phyloP scores from a whole-genome alignment of 176 grass and related monocot genomes.

The Guadua angustifolia region DNA sequence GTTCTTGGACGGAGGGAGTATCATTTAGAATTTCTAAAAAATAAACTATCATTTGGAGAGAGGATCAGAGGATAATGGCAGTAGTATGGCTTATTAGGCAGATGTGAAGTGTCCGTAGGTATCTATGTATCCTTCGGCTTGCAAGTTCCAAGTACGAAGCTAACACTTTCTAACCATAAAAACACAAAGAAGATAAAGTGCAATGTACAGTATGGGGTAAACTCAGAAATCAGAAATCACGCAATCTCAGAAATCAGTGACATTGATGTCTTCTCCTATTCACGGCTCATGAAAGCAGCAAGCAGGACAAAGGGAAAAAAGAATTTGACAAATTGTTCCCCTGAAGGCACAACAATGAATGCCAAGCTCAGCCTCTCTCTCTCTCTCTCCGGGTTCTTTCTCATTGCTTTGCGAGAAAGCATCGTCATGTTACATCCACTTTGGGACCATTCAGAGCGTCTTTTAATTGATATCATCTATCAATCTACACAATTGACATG shows the following conservation, averaged over 20 bases:
- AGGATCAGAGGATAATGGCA: not conserved
- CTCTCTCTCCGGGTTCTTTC: not conserved
- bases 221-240: not conserved
- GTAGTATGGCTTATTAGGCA: not conserved
- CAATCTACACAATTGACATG: not conserved
- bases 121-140: not conserved
- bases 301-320: too few species aligned
- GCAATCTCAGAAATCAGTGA: not conserved
- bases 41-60: not conserved
- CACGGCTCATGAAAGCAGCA: too few species aligned
- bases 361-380: not conserved
- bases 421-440: conserved; percentile 15
- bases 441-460: not conserved
- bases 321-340: conserved; percentile 20
- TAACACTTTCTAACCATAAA: not conserved
- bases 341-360: not conserved
- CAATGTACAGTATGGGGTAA: not conserved
- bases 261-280: too few species aligned
- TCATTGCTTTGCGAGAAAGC: conserved; percentile 27
- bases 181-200: not conserved
- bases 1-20: too few species aligned
- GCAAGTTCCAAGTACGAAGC: not conserved
- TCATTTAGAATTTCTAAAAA: not conserved
- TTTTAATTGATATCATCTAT: not conserved
- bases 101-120: not conserved